Evolutionary conservation across 140 eudicot genomes (phyloP), one percentile per base, ranked within the genome.

Genomic region (Bidens hawaiensis): DNA sequence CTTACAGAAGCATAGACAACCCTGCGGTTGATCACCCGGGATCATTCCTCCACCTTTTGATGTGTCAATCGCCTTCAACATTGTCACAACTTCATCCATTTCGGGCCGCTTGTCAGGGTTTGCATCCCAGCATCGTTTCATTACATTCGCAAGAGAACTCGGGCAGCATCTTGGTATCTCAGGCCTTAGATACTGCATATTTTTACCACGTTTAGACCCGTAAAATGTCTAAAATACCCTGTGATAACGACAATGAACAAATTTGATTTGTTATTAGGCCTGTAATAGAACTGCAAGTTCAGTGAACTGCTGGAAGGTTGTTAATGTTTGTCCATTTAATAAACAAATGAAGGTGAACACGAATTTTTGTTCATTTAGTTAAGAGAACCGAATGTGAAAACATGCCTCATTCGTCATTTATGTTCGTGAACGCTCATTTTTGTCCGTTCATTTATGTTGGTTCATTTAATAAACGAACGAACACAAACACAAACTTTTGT

Each of bases 41-140:
- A 89, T 85, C 97, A 89, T 89, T 13, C 97, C 97, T 12, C 97
- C 97, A 21, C 97, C 97, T 65, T 85, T 89, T 0, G 97, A 59
- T 17, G 97, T 89, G 78, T 89, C 97, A 11, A 89, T 85, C 19
- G 83, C 88, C 69, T 89, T 95, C 49, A 89, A 22, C 85, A 89
- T 25, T 26, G 83, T 38, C 40, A 89, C 97, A 10, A 85, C 97
- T 75, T 89, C 95, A 9, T 89, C 97, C 97, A 89, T 89, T 62
- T 76, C 95, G 0, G 97, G 97, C 62, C 97, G 78, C 62, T 77
- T 89, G 55, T 89, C 97, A 0, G 95, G 97, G 53, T 85, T 89
- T 4, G 95, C 97, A 63, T 89, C 97, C 97, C 97, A 89, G 78
- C 93, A 83, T 60, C 85, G 59, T 69, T 85, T 89, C 97, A 89